phyloP scores from a whole-genome alignment of 2,329 filamentous ascomycete species.

The Fusarium udum region DNA sequence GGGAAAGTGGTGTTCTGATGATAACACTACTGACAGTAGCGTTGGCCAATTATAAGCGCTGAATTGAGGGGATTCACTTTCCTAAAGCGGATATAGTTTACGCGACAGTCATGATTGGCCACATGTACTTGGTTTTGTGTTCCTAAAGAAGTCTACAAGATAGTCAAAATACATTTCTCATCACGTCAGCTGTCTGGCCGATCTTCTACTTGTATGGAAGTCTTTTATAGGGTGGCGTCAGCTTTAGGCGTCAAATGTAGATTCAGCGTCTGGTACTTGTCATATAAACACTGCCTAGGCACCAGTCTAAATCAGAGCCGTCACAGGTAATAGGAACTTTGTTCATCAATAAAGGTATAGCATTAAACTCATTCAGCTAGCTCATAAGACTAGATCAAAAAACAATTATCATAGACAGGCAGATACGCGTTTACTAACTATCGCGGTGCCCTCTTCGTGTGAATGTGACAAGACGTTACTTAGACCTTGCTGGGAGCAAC shows the following conservation, averaged over 20 bases:
- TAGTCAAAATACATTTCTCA: neutral
- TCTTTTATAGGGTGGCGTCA: neutral
- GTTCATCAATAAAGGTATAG: neutral
- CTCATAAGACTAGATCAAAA: neutral
- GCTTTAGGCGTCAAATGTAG: accelerated
- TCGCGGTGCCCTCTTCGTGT: too few species aligned
- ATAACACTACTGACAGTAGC: too few species aligned
- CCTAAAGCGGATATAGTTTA: too few species aligned
- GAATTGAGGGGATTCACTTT: too few species aligned
- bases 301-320: accelerated
- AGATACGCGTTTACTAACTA: neutral
- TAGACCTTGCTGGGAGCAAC: conserved; percentile 5
- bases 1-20: too few species aligned
- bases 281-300: accelerated
- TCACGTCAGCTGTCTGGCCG: neutral
- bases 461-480: neutral
- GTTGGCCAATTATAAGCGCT: too few species aligned
- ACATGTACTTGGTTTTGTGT: too few species aligned
- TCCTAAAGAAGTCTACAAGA: too few species aligned
- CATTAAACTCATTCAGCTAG: conserved; percentile 7
- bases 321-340: neutral
- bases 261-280: neutral
- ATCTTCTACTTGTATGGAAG: neutral
- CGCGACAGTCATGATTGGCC: too few species aligned
- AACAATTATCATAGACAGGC: neutral